Evolutionary conservation across 2,329 filamentous ascomycete genomes (phyloP), one percentile per base, ranked within the genome.

Genomic region (Fusarium sublunatum): DNA sequence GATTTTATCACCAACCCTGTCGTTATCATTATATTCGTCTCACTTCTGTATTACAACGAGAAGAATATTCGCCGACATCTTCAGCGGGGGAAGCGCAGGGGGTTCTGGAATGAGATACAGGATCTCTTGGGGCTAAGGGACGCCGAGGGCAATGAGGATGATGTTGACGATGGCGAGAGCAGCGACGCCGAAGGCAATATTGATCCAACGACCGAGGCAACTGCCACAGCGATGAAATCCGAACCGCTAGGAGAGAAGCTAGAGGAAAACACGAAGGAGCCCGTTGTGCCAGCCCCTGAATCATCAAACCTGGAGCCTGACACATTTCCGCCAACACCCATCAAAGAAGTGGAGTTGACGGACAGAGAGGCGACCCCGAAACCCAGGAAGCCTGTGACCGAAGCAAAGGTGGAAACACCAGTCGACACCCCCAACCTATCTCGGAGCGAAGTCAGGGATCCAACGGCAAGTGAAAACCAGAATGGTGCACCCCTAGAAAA

Each of bases 1-100:
- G 85, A 88, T 39, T 81, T 88, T 11, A 70, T 88, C 39, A 82
- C 78, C 50, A 87, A 87, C 57, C 85, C 85, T 0, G 77, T 82
- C 9, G 73, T 84, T 8, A 77, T 84, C 7, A 69, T 83, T 3
- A 65, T 84, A 13, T 73, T 84, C 24, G 64, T 80, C n/a, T 64
- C 76, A 7, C 71, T 75, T 10, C 58, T 82, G 5, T 64, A 83
- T 6, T 79, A 79, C 46, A 77, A 81, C 28, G 75, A 81, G 56
- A 80, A 83, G 57, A 81, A 82, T 40, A 72, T 81, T 8, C 73
- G 80, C 6, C 74, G 77, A 35, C 76, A 75, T 31, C 77, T 78
- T 39, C 74, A 75, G 42, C 72, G 75, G 5, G 68, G 74, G 35
- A 70, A 74, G 15, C 69, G 53, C 10, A 69, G 69, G 12, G 72